Conservation (phyloP, 768 basidiomycete species). For the Brasilioporus rufonigricans region DNA sequence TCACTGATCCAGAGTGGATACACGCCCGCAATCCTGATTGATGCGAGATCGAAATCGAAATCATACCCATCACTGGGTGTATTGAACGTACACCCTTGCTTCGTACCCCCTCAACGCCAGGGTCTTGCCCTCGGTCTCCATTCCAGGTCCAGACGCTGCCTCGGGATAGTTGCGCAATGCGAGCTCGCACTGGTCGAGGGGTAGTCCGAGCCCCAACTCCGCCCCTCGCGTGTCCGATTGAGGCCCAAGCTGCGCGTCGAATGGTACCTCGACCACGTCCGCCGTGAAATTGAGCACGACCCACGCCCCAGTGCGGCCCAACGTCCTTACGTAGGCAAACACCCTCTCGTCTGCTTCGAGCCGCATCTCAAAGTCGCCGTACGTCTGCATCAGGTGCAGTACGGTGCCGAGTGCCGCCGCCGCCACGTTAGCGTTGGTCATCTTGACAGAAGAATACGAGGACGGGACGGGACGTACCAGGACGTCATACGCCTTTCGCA, state of each 20-base stretch:
- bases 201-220: neutral
- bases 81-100: constrained; percentile 21
- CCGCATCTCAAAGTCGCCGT: constrained; percentile 58
- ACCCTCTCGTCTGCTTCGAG: constrained; percentile 45
- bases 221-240: no score
- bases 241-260: neutral
- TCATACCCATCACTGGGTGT: neutral
- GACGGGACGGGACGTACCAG: constrained; percentile 42
- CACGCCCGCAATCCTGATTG: neutral
- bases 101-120: constrained; percentile 28
- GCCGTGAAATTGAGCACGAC: constrained; percentile 49
- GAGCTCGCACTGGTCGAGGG: constrained; percentile 4
- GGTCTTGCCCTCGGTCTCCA: neutral
- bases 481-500: constrained; percentile 54
- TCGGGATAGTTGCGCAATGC: constrained; percentile 28
- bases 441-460: no score
- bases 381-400: constrained; percentile 38
- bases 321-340: constrained; percentile 51
- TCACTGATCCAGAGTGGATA: neutral
- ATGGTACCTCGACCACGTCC: constrained; percentile 20
- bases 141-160: neutral
- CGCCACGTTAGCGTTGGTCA: no score
- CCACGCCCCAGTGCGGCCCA: constrained; percentile 33
- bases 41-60: neutral
- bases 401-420: no score